Evolutionary conservation across 2,329 filamentous ascomycete species (phyloP).

Genomic region (Colletotrichum lindemuthianum): DNA sequence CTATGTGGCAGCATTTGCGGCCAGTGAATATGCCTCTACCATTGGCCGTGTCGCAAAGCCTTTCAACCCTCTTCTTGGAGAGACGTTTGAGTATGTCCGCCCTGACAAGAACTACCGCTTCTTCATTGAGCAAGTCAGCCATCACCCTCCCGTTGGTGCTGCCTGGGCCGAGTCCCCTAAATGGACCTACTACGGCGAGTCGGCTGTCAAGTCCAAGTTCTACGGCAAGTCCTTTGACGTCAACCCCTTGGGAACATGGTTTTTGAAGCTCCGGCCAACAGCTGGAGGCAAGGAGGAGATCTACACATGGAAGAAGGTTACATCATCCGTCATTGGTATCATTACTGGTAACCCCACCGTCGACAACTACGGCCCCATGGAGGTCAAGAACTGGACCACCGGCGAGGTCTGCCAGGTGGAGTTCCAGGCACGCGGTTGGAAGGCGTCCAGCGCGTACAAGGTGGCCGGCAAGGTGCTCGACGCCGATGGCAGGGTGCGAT

Average conservation of each 20-base stretch:
- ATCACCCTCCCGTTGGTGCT: slow-evolving; percentile 94
- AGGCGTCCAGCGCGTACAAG: slow-evolving; percentile 89
- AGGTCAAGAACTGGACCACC: slow-evolving; percentile 96
- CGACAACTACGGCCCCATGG: slow-evolving; percentile 98
- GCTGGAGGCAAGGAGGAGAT: slow-evolving; percentile 83
- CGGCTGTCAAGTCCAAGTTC: slow-evolving; percentile 94
- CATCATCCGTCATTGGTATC: slow-evolving; percentile 96
- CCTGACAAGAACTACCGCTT: slow-evolving; percentile 98
- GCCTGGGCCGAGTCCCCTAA: slow-evolving; percentile 91
- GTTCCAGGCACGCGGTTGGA: slow-evolving; percentile 97
- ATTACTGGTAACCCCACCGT: slow-evolving; percentile 96
- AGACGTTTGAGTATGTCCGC: slow-evolving; percentile 95
- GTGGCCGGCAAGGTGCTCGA: slow-evolving; percentile 88
- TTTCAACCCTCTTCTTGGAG: slow-evolving; percentile 95
- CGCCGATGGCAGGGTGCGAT: slow-evolving; percentile 79
- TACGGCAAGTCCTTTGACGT: slow-evolving; percentile 98
- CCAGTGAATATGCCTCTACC: slow-evolving; percentile 95
- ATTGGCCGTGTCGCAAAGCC: slow-evolving; percentile 97
- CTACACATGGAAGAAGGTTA: slow-evolving; percentile 99
- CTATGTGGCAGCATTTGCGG: slow-evolving; percentile 95
- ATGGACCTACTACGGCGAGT: slow-evolving; percentile 98
- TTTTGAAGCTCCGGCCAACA: slow-evolving; percentile 82
- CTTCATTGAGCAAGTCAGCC: slow-evolving; percentile 98
- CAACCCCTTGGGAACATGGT: slow-evolving; percentile 97
- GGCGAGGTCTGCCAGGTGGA: slow-evolving; percentile 90